Evolutionary conservation across 208 protist genomes (phyloP).

Genomic region (Trypanosoma mega): DNA sequence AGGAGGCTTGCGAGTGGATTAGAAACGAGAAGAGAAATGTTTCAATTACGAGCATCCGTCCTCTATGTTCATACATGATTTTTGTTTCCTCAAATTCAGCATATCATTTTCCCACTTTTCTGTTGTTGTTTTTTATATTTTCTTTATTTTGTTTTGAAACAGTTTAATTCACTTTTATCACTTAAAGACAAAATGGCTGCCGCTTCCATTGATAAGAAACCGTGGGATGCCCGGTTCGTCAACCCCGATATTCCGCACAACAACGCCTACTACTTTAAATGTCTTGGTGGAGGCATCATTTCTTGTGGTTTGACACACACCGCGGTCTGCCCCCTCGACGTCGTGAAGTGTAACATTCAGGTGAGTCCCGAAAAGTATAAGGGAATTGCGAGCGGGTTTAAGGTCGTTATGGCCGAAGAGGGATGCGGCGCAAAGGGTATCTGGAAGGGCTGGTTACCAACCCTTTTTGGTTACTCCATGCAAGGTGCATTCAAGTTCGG

Average conservation of each 20-base stretch:
- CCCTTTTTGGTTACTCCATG: conserved; percentile 89
- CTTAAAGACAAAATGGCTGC: conserved; percentile 10
- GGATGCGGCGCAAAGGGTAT: conserved; percentile 71
- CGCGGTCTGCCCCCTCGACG: conserved; percentile 93
- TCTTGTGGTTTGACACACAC: conserved; percentile 95
- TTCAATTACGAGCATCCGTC: too few species aligned
- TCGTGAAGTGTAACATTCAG: conserved; percentile 97
- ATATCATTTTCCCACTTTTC: too few species aligned
- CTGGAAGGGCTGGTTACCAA: conserved; percentile 91
- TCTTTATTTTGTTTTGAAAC: too few species aligned
- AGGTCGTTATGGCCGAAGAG: conserved; percentile 65
- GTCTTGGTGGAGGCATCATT: conserved; percentile 91
- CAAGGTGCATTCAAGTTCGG: conserved; percentile 96
- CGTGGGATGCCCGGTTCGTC: conserved; percentile 77
- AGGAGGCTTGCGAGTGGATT: not conserved
- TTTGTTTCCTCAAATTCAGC: too few species aligned
- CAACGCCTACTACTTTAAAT: conserved; percentile 91
- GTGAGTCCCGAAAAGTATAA: conserved; percentile 88
- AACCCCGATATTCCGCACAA: conserved; percentile 69
- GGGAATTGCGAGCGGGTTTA: conserved; percentile 67
- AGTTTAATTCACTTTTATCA: conserved; percentile 7
- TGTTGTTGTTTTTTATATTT: too few species aligned
- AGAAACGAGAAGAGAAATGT: conserved; percentile 8
- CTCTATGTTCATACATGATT: too few species aligned
- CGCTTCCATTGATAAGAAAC: conserved; percentile 22